Percentiles rank a stretch among this genome's conserved stretches.
These are phyloP conservation scores for Podila verticillata DNA, from an alignment of 192 early-diverging fungal genomes.

Conservation along the genomic window DNA sequence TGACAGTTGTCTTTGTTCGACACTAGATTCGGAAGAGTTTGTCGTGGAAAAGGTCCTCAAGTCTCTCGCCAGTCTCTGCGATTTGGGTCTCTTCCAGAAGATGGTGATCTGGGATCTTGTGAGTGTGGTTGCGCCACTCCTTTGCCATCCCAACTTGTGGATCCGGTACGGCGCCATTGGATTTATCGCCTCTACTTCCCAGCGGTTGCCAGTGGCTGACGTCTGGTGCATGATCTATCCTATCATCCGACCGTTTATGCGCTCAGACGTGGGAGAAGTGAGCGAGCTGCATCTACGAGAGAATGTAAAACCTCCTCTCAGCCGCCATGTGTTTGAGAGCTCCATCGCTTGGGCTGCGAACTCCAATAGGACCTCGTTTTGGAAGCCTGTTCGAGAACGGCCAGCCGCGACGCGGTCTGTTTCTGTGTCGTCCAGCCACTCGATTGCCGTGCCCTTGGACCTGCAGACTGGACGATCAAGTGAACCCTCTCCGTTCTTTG, in stretches of 20 bases:
- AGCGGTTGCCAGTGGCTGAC: constrained; percentile 73
- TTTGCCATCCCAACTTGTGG: constrained; percentile 86
- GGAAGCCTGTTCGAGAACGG: constrained; percentile 59
- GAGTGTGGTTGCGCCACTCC: constrained; percentile 71
- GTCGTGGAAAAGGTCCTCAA: constrained; percentile 91
- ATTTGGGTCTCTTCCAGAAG: constrained; percentile 81
- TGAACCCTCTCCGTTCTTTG: constrained; percentile 23
- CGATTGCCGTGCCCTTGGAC: constrained; percentile 22
- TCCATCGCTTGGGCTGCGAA: constrained; percentile 66
- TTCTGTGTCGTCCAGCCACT: constrained; percentile 29
- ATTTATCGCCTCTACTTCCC: constrained; percentile 71
- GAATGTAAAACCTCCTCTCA: constrained; percentile 74
- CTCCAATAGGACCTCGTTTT: constrained; percentile 59
- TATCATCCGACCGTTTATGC: constrained; percentile 72
- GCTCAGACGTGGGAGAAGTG: constrained; percentile 71
- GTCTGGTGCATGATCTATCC: constrained; percentile 83
- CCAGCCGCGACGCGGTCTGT: constrained; percentile 27
- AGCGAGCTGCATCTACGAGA: constrained; percentile 68
- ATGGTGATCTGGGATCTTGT: constrained; percentile 79
- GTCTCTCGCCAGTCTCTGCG: constrained; percentile 80
- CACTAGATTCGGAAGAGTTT: constrained; percentile 87
- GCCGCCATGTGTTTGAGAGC: constrained; percentile 26
- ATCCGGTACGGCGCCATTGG: constrained; percentile 80
- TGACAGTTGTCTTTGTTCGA: neutral
- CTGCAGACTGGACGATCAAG: constrained; percentile 20